These are phyloP conservation scores for Lagerstroemia speciosa DNA, from an alignment of 345 rosid species.

Conservation along the genomic window DNA sequence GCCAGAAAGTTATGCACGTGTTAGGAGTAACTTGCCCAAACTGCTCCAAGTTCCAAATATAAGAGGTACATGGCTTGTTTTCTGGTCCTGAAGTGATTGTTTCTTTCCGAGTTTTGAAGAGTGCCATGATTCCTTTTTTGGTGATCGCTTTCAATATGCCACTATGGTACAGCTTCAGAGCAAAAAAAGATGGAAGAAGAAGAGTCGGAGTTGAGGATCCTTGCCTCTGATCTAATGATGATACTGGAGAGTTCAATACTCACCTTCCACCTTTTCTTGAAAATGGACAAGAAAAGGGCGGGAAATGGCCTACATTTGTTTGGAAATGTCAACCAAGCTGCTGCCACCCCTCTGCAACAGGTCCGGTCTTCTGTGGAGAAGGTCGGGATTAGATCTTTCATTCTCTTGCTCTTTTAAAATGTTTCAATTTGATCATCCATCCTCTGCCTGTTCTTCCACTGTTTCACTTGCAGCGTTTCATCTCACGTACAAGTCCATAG, in stretches of 20 bases:
- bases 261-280: constrained; percentile 57
- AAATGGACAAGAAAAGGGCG: constrained; percentile 66
- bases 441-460: not conserved
- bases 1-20: constrained; percentile 63
- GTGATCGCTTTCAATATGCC: not conserved
- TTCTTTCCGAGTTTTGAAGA: not conserved
- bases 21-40: constrained; percentile 62
- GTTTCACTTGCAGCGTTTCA: not conserved
- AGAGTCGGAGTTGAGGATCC: constrained; percentile 45
- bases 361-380: constrained; percentile 67
- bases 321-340: constrained; percentile 54
- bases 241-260: constrained; percentile 62
- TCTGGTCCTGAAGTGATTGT: not conserved
- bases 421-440: not conserved
- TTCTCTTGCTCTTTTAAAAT: not conserved
- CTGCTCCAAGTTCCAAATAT: constrained; percentile 85
- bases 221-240: constrained; percentile 52
- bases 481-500: no score
- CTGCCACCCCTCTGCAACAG: constrained; percentile 66
- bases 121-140: not conserved
- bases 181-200: constrained; percentile 37
- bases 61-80: constrained; percentile 36
- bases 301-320: constrained; percentile 44
- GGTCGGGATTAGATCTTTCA: constrained; percentile 21
- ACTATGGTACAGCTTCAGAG: constrained; percentile 44